Evolutionary conservation across 371 early-diverging fungal species (phyloP), one percentile per base, ranked within the genome.

Genomic region (Mucor velutinosus): DNA sequence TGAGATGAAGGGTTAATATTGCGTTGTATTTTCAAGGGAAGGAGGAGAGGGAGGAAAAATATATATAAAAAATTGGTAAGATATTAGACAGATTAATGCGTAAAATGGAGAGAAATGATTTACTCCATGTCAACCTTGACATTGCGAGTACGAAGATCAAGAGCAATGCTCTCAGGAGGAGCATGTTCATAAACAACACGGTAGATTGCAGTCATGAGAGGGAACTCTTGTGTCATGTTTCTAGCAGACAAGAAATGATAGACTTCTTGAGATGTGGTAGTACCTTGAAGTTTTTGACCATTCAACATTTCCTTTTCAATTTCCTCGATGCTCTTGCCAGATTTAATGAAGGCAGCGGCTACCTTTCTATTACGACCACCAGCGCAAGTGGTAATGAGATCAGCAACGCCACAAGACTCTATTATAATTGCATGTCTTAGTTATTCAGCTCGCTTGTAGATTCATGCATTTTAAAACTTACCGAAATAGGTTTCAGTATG

Each of bases 251-350:
- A 81, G 73, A 95, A 94, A 68, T 89, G 80, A 74, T 94, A 83
- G 53, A 99, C 91, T 78, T 97, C 97, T 76, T 91, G 82, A 27
- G 95, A 92, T 0, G 99, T 98, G 43, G 92, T 78, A 19, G 97
- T 94, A 61, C 99, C 99, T 81, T 99, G 99, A 55, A 99, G 86
- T 82, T 99, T 97, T 73, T 98, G 98, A 32, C 97, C 98, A 71
- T 95, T 94, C 67, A 99, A 87, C 77, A 94, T 78, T 71, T 95
- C 94, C 60, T 83, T 66, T 74, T 99, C 98, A 11, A 98, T 86
- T 69, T 87, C 87, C 33, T 91, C 90, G 76, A 98, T 91, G 23
- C 93, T 82, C 80, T 94, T 93, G 57, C 94, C 94, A 29, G 94
- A 93, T 49, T 72, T 72, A 41, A 93, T 95, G 68, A 89, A 89